Percentiles rank a stretch among this genome's conserved stretches.
Conservation (phyloP, 495 filamentous ascomycete genomes). For the Penicillium lividum region DNA sequence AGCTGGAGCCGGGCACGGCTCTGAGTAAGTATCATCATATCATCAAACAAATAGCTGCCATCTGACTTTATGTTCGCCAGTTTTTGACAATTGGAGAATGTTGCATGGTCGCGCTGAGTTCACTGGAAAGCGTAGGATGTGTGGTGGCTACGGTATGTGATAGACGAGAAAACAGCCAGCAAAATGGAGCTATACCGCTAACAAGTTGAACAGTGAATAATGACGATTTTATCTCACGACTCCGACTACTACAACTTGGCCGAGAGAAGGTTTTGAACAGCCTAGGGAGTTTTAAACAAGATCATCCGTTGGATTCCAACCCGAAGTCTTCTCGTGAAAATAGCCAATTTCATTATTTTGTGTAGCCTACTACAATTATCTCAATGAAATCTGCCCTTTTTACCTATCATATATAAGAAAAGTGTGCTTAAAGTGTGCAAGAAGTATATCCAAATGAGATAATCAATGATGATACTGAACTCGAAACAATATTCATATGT, state of each 20-base stretch:
- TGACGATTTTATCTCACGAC: constrained; percentile 82
- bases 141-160: constrained; percentile 80
- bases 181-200: neutral
- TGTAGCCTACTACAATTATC: no score
- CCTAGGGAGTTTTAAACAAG: constrained; percentile 26
- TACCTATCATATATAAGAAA: no score
- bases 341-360: no score
- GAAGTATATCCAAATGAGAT: no score
- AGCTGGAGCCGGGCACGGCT: constrained; percentile 75
- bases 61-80: constrained; percentile 37
- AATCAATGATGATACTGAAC: no score
- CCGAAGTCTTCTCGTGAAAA: no score
- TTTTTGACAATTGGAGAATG: constrained; percentile 96
- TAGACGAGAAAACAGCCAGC: neutral
- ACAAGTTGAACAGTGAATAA: constrained; percentile 61
- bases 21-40: constrained; percentile 55
- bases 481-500: neutral
- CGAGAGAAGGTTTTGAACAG: constrained; percentile 52
- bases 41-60: neutral
- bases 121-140: constrained; percentile 80
- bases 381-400: no score
- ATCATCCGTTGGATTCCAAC: no score
- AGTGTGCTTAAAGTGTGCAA: no score
- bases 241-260: constrained; percentile 67
- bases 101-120: constrained; percentile 82